Evolutionary conservation across 495 filamentous ascomycete genomes (phyloP), one percentile per base, ranked within the genome.

Genomic region (Penicillium goetzii): DNA sequence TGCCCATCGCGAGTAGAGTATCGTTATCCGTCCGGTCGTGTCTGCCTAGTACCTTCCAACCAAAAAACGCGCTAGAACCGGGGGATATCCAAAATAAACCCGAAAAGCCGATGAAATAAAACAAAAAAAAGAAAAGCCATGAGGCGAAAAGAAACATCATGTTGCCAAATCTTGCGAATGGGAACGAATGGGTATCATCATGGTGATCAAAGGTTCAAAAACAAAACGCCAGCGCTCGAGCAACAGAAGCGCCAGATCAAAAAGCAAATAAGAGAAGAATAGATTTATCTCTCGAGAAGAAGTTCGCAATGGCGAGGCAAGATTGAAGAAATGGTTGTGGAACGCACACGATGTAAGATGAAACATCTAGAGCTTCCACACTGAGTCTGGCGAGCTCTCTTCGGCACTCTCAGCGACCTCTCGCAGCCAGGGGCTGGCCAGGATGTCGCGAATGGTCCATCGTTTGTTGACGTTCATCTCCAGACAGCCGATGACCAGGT

Each of bases 391-490:
- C 1, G 72, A 66, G 59, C 58, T 68, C 7, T 78, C 76, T 23
- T 76, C 70, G 3, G 53, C 32, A 21, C 53, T 41, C 23, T 80
- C 68, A 25, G 70, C 60, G 28, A 77, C 62, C 32, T 75, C 76
- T 12, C 68, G 68, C 9, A 91, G 75, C 88, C 88, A 91, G 23
- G 74, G 61, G 59, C 84, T 84, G 53, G 74, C 76, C 21, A 90
- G 71, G n/a, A 84, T 72, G 40, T 81, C 73, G 36, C 79, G 74
- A 41, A 88, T 80, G 53, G 77, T 81, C 83, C 84, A 86, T 33
- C 85, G 80, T 49, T 78, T 77, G 28, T 77, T 67, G 33, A 70
- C 68, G 30, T 84, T 68, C 82, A 85, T 82, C 38, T 83, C 78
- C 4, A 88, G 72, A 55, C 85, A 87, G 11, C 82, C 79, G 25